Evolutionary conservation across 768 basidiomycete genomes (phyloP), one percentile per base, ranked within the genome.

Genomic region (Mycena crocata): DNA sequence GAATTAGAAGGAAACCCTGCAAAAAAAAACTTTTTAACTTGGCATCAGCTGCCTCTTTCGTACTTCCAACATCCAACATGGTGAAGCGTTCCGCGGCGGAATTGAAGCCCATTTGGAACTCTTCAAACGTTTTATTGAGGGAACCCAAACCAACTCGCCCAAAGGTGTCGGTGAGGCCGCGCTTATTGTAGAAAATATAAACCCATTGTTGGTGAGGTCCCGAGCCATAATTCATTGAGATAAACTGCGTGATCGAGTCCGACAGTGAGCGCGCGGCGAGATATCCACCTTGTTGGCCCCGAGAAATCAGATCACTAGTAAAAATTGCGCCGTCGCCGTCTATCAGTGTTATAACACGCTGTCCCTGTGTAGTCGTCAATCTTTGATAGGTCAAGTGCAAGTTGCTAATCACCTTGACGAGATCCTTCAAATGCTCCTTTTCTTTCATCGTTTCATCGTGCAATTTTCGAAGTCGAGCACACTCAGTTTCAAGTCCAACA

Each of bases 1-100:
- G 44, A 35, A 35, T 44, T 39, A 68, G 46, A 8, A 26, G 52
- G n/a, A 48, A 52, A 28, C 32, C 30, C 30, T 32, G 17, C 21
- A 34, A 21, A 0, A 57, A 57, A 39, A 77, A 76, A 90, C 92
- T 89, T 83, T 90, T 91, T 74, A 93, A 86, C 78, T 93, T 93
- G 46, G 88, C 84, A 75, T 93, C 91, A 31, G 90, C 91, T 5
- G 88, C 89, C 81, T 93, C 91, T 78, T 93, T 93, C 54, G 83
- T 87, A 65, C 79, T 80, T 51, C 91, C 91, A 55, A 90, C 90
- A 76, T 93, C 91, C 34, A 90, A 83, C 78, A 93, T 87, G 56
- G 86, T 76, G 74, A 92, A 92, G 45, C 89, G 84, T 63, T 88
- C 87, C 17, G 86, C 80, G 14, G 90, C 88, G 76, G 90, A 88